Evolutionary conservation across 73 alveolate species (phyloP).

Genomic region (Paramecium tetraurelia): DNA sequence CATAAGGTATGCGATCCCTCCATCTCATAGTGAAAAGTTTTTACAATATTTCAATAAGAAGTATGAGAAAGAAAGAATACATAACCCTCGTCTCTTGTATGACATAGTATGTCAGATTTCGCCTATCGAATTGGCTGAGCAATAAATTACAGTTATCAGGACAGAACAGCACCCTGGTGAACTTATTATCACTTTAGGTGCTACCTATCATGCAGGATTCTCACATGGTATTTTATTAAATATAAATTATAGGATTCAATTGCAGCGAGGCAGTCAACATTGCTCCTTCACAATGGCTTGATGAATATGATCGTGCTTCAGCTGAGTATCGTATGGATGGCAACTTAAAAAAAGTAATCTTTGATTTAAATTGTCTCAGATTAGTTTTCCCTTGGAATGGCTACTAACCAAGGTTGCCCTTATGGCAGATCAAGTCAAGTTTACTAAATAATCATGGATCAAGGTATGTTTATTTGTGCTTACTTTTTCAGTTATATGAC

Average conservation of each 20-base stretch:
- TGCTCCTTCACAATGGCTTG: constrained; percentile 77
- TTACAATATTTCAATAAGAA: constrained; percentile 70
- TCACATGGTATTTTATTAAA: constrained; percentile 62
- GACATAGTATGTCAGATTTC: constrained; percentile 75
- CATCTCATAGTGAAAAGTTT: constrained; percentile 68
- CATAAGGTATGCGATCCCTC: constrained; percentile 76
- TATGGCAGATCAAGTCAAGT: neutral
- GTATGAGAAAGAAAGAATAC: constrained; percentile 63
- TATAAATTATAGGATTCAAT: constrained; percentile 66
- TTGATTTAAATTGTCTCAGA: neutral
- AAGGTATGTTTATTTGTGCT: neutral
- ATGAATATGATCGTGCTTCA: constrained; percentile 40
- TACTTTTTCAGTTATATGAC: neutral
- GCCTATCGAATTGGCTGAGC: constrained; percentile 66
- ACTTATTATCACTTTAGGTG: constrained; percentile 79
- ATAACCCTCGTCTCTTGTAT: constrained; percentile 74
- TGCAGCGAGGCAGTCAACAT: constrained; percentile 85
- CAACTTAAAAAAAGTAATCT: constrained; percentile 26
- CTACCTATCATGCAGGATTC: constrained; percentile 83
- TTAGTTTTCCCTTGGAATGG: constrained; percentile 31
- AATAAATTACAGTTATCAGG: constrained; percentile 69
- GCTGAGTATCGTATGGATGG: constrained; percentile 52
- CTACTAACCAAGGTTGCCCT: neutral
- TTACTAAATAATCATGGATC: neutral
- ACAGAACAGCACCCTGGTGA: constrained; percentile 83